Conservation (phyloP, 768 basidiomycete genomes). For the Agrocybe pediades region DNA sequence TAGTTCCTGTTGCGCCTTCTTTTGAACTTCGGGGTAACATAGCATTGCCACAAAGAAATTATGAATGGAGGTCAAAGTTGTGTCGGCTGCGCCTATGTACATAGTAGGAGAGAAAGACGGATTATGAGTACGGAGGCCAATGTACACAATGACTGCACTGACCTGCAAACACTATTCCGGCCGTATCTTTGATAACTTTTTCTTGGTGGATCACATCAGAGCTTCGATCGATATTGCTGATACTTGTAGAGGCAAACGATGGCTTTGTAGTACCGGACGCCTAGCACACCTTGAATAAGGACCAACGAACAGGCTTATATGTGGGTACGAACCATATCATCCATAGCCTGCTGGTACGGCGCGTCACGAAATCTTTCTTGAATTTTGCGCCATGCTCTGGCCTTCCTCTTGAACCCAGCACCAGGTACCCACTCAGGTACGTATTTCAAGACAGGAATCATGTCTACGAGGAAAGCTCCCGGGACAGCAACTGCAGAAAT, state of each 20-base stretch:
- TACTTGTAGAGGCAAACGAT: too few species aligned
- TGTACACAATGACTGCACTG: too few species aligned
- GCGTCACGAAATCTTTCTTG: conserved; percentile 6
- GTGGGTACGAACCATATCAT: conserved; percentile 3
- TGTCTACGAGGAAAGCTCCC: conserved; percentile 48
- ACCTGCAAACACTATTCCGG: neutral
- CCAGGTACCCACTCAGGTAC: conserved; percentile 10
- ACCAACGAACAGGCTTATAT: neutral
- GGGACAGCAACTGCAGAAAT: conserved; percentile 37
- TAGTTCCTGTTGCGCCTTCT: neutral
- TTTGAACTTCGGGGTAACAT: neutral
- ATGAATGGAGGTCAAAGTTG: neutral
- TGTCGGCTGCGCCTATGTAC: neutral
- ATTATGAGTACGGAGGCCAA: too few species aligned
- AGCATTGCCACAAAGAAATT: neutral
- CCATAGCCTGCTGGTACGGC: conserved; percentile 14
- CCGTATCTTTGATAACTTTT: neutral
- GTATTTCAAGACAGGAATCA: conserved; percentile 3
- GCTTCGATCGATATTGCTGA: too few species aligned
- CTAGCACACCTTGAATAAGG: too few species aligned
- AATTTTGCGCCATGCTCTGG: conserved; percentile 11
- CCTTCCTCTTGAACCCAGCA: conserved; percentile 17
- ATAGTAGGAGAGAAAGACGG: too few species aligned
- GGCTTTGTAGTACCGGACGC: neutral
- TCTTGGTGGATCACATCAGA: neutral